Conservation (phyloP, 2,329 filamentous ascomycete species). For the Anisogramma anomala region DNA sequence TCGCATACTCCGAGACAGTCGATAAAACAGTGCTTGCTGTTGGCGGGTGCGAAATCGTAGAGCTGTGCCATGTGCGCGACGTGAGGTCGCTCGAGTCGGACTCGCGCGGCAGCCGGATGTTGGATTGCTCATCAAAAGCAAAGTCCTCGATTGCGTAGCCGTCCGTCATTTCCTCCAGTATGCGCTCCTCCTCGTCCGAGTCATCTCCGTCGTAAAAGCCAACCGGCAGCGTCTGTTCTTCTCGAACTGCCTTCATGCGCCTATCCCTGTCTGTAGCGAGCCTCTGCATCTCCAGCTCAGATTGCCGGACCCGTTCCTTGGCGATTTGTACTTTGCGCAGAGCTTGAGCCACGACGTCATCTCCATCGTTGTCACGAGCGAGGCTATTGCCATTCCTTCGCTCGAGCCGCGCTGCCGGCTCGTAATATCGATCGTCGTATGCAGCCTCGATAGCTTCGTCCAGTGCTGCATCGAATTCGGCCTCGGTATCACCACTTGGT, state of each 20-base stretch:
- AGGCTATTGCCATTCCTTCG: background rate
- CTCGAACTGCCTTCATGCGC: constrained; percentile 30
- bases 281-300: constrained; percentile 57
- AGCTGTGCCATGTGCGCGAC: constrained; percentile 71
- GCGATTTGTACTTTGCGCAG: constrained; percentile 61
- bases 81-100: constrained; percentile 73
- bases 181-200: constrained; percentile 61
- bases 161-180: constrained; percentile 78
- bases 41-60: constrained; percentile 59
- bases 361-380: constrained; percentile 20
- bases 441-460: constrained; percentile 94
- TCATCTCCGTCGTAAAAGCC: constrained; percentile 54
- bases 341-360: constrained; percentile 40
- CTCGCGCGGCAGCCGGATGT: constrained; percentile 57
- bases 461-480: constrained; percentile 85
- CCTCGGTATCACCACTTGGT: constrained; percentile 63
- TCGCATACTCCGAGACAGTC: constrained; percentile 53
- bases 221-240: constrained; percentile 28
- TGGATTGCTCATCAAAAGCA: constrained; percentile 57
- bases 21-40: constrained; percentile 58
- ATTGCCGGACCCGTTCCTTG: constrained; percentile 63
- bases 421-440: constrained; percentile 82
- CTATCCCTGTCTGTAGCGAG: constrained; percentile 50
- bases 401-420: constrained; percentile 45
- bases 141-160: constrained; percentile 78